Base-by-base conservation (phyloP, 2,329 filamentous ascomycete genomes). In the Emmonsiellopsis sp. region DNA sequence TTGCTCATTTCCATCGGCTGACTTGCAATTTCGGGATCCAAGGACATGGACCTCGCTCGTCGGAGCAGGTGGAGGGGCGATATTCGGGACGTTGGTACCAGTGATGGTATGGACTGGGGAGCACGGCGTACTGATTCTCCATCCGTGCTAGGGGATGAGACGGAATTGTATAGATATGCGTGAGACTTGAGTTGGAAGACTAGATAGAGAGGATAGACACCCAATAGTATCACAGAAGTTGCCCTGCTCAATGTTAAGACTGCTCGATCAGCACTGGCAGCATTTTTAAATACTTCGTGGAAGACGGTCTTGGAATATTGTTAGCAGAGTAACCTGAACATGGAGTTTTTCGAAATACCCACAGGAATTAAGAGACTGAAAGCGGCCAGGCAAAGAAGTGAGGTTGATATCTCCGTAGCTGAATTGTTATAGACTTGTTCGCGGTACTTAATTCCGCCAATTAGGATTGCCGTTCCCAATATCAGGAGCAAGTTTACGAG, bases 391-490 rank as follows among this genome's bases (percentile, higher is more conserved):
- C 88, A 94, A 60, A 96, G 80, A 61, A 96, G 77, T 72, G 89
- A 95, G 49, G 91, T 91, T 67, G 89, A 95, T 88, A 95, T 95
- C 68, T 96, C 89, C 0, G 90, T 95, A 54, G 95, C 88, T 21
- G 89, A 95, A 71, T 84, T 93, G 72, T 96, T 96, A 73, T 95
- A 96, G 57, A 95, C 82, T 75, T 95, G 90, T 73, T 95, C 90
- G 67, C 87, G 85, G 69, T 83, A 95, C 57, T 89, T 85, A 52
- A 95, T 74, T 57, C 90, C 90, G 63, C 90, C 90, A 17, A 94
- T 72, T 50, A 95, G 79, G 69, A 96, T 95, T 53, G 84, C 84
- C 89, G 95, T 95, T 64, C 90, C 91, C 61, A 96, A 73, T 64
- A 95, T 95, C 56, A 95, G 79, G 32, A 96, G 77, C 54, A 95